Evolutionary conservation across 148 eudicot genomes (phyloP).

Genomic region (Rhododendron williamsianum): DNA sequence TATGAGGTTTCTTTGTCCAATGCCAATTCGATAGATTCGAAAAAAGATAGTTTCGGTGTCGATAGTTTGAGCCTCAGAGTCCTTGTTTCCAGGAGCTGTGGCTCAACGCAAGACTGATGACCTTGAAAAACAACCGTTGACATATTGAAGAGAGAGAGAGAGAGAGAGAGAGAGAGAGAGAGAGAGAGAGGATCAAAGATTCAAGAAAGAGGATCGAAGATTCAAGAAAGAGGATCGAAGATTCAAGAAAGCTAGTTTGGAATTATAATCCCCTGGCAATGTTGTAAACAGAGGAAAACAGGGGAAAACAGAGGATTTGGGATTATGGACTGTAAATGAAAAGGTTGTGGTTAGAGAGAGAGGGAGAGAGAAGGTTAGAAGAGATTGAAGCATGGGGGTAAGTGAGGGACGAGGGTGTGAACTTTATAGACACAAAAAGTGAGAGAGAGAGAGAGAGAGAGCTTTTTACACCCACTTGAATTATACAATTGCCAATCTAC

Average conservation of each 20-base stretch:
- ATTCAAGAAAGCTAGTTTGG: background rate
- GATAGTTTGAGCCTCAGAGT: constrained; percentile 35
- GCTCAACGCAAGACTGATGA: constrained; percentile 23
- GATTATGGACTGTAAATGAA: background rate
- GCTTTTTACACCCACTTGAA: constrained; percentile 22
- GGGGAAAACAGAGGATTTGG: background rate
- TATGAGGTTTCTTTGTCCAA: constrained; percentile 12
- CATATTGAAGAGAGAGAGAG: constrained; percentile 18
- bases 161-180: background rate
- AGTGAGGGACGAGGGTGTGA: constrained; percentile 22
- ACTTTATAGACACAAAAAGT: constrained; percentile 51
- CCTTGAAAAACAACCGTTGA: constrained; percentile 49
- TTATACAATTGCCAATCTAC: background rate
- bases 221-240: background rate
- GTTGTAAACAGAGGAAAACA: background rate
- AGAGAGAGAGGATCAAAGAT: background rate
- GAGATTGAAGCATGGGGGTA: constrained; percentile 26
- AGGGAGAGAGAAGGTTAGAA: constrained; percentile 9
- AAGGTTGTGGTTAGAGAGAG: background rate
- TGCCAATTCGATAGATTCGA: background rate
- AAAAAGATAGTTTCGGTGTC: constrained; percentile 10
- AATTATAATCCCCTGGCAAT: background rate
- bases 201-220: background rate
- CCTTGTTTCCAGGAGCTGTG: constrained; percentile 27
- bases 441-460: constrained; percentile 3